phyloP scores from a whole-genome alignment of 176 grass and related monocot genomes.

The Oryza glaberrima region DNA sequence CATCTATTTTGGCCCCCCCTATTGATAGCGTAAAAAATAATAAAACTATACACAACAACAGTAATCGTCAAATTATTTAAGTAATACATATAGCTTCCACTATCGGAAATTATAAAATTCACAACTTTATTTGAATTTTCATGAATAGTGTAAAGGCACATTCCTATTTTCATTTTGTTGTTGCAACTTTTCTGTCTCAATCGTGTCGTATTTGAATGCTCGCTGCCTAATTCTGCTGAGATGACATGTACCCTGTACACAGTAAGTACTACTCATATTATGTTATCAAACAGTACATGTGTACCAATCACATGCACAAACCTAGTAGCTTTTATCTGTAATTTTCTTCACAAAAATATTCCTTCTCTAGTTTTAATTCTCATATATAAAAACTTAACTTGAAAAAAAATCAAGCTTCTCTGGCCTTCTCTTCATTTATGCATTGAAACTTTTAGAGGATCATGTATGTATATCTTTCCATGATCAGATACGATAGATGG shows the following conservation, averaged over 20 bases:
- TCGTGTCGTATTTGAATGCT: constrained; percentile 1
- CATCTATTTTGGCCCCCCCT: no score
- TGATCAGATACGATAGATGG: no score
- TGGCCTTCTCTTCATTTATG: background rate
- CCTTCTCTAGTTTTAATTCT: background rate
- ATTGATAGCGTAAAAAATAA: no score
- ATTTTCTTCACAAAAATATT: background rate
- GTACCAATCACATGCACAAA: constrained; percentile 22
- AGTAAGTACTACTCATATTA: constrained; percentile 34
- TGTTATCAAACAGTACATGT: constrained; percentile 22
- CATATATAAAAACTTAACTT: background rate
- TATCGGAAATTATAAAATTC: background rate
- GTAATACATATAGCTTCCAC: background rate
- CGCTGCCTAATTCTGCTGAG: background rate
- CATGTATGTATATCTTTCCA: no score
- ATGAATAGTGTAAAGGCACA: constrained; percentile 29
- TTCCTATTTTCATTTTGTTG: background rate
- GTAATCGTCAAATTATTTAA: no score
- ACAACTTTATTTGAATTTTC: background rate
- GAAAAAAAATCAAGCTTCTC: background rate
- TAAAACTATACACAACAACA: no score
- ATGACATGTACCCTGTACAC: constrained; percentile 37
- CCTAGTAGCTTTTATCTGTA: background rate
- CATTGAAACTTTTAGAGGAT: background rate
- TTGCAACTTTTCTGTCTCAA: constrained; percentile 22